Percentiles rank a stretch among this genome's conserved stretches.
Evolutionary conservation across 1,284 basidiomycete genomes (phyloP).

Genomic region (Malassezia sympodialis): DNA sequence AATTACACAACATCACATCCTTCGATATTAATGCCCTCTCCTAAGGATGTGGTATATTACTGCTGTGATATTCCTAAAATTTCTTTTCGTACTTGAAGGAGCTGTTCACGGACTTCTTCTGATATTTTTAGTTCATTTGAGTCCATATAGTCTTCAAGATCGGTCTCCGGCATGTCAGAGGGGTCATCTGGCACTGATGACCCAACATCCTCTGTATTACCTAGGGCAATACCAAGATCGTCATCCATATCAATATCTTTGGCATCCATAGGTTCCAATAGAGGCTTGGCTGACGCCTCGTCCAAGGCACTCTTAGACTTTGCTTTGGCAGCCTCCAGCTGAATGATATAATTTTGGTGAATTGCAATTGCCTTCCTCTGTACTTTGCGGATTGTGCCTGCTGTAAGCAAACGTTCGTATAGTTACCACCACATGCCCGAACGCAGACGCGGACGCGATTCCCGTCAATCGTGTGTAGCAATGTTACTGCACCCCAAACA

Average conservation of each 20-base stretch:
- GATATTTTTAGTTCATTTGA: background rate
- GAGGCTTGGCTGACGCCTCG: background rate
- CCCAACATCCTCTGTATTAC: background rate
- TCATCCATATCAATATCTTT: background rate
- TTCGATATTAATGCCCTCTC: background rate
- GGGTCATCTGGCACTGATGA: background rate
- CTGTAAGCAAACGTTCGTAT: background rate
- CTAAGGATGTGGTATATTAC: background rate
- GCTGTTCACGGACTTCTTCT: background rate
- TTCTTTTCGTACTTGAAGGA: background rate
- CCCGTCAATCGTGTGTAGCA: constrained; percentile 9
- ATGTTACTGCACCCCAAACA: constrained; percentile 15
- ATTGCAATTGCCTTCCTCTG: constrained; percentile 14
- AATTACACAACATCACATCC: background rate
- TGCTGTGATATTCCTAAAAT: constrained; percentile 6
- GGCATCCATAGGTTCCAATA: background rate
- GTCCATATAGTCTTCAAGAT: background rate
- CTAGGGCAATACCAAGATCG: background rate
- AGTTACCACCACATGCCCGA: constrained; percentile 10
- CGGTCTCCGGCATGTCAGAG: background rate
- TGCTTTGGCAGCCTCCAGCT: constrained; percentile 8
- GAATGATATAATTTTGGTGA: constrained; percentile 9
- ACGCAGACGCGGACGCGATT: constrained; percentile 7
- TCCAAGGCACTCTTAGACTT: background rate
- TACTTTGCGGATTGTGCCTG: constrained; percentile 15